Base-by-base conservation (phyloP, 139 green algal genomes). In the Chlamydomonas incerta region DNA sequence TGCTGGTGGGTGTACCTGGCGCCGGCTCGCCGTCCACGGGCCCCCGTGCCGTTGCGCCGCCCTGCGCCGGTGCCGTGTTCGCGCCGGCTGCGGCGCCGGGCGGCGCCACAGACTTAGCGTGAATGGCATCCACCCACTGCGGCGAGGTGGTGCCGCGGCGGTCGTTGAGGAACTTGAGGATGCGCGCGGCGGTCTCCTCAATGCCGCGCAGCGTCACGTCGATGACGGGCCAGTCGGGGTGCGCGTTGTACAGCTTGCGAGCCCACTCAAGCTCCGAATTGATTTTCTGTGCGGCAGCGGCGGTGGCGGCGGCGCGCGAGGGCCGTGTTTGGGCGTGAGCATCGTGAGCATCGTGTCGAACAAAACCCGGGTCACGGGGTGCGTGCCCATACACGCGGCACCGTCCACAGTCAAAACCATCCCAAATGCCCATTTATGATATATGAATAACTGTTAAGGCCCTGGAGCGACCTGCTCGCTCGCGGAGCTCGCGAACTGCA, bases 151-250 rank as follows among this genome's bases (percentile, higher is more conserved):
- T 74, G 24, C 90, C 90, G 13, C 80, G 66, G 47, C 86, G 74
- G 62, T 93, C 90, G 60, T 79, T 92, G 47, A 94, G 86, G 47
- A 92, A 60, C 70, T 86, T 87, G 41, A 93, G 71, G 74, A 95
- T 93, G 24, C 82, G 75, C 21, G 90, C 92, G 18, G 92, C 92
- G 35, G 82, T 91, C 80, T 95, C 92, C 86, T 95, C 92, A 24
- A 95, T 88, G 52, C 90, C 90, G 29, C 84, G 65, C 60, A 87
- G 71, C 11, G 91, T 94, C 31, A 93, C 92, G 58, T 95, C 90
- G 29, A 95, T 81, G 3, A 95, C 87, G 4, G 86, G 86, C 92
- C 92, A 95, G 2, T 87, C 66, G 13, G 91, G 82, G 85, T 95
- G 88, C 1, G 57, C 21, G 47, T 68, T 72, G 72, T 95, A 95